Evolutionary conservation across 2,329 filamentous ascomycete genomes (phyloP), one percentile per base, ranked within the genome.

Genomic region (Plectosphaerella sp.): DNA sequence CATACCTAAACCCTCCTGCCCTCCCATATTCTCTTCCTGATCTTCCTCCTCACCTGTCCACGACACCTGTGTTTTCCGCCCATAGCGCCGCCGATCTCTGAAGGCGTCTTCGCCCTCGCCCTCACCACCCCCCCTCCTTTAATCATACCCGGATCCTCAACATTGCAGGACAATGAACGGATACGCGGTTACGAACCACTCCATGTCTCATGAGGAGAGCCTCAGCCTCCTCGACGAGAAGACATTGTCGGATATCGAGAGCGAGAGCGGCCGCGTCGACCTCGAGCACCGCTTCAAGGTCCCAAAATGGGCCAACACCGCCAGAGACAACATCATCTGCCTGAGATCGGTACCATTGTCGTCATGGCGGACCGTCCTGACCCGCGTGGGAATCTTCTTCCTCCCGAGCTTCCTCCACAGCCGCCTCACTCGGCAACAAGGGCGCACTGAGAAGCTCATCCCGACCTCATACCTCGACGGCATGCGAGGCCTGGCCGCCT

Each of bases 401-500:
- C 62, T 77, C n/a, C 78, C 78, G n/a, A 78, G 73, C 63, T 80
- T 80, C 58, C 58, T 80, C 45, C 76, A 78, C 48, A 68, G 71
- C 47, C 69, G 70, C 25, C 63, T 73, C 52, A 67, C 67, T 35
- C 65, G 72, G 39, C 71, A 75, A 50, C 66, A 70, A 47, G 67
- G 67, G 48, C 68, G 68, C n/a, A 63, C 68, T 5, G 64, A 71
- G 22, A 72, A 70, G 47, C 65, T 77, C n/a, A 63, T 71, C 36
- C 78, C 79, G 15, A 83, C 79, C 9, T 72, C 79, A 8, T 82
- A 83, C 58, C 76, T 83, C 46, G 80, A 83, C 58, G 79, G 79
- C 54, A 77, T 83, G 70, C 74, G 79, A 55, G 79, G 79, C 14
- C 62, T 82, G 12, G 79, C 79, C 39, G 78, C 79, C 5, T 69